phyloP scores from a whole-genome alignment of 495 filamentous ascomycete species.

The Amorphotheca resinae region DNA sequence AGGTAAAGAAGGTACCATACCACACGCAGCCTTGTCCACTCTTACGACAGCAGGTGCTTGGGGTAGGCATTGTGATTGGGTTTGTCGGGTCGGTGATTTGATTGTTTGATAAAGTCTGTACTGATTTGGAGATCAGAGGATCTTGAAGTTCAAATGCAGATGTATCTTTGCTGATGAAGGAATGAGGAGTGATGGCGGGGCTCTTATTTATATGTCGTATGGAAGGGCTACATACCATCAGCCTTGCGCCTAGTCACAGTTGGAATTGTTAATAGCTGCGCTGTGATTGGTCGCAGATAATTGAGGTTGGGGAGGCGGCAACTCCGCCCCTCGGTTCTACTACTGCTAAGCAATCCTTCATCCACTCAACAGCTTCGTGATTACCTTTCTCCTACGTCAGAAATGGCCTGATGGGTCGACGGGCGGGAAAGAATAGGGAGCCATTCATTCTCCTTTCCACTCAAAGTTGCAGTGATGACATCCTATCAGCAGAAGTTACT shows the following conservation, averaged over 20 bases:
- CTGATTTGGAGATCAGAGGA: neutral
- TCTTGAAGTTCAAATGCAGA: neutral
- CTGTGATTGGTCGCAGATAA: neutral
- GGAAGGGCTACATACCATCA: neutral
- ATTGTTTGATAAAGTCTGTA: neutral
- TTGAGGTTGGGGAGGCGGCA: neutral
- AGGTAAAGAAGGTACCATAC: neutral
- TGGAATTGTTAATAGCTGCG: neutral
- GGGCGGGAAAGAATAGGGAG: no score
- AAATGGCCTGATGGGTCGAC: no score
- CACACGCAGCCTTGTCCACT: neutral
- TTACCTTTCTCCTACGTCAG: no score
- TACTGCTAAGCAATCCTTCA: neutral
- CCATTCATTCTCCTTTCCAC: no score
- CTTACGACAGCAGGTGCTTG: conserved; percentile 1
- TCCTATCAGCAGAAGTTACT: no score
- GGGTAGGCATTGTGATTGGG: neutral
- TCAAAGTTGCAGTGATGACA: no score
- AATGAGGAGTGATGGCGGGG: neutral
- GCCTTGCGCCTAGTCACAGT: neutral
- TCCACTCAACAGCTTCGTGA: neutral
- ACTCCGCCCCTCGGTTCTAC: neutral
- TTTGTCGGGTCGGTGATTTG: neutral
- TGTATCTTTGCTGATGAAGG: neutral
- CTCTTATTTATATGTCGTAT: neutral